Base-by-base conservation (phyloP, 768 basidiomycete species). In the Lepiota brunneoincarnata region DNA sequence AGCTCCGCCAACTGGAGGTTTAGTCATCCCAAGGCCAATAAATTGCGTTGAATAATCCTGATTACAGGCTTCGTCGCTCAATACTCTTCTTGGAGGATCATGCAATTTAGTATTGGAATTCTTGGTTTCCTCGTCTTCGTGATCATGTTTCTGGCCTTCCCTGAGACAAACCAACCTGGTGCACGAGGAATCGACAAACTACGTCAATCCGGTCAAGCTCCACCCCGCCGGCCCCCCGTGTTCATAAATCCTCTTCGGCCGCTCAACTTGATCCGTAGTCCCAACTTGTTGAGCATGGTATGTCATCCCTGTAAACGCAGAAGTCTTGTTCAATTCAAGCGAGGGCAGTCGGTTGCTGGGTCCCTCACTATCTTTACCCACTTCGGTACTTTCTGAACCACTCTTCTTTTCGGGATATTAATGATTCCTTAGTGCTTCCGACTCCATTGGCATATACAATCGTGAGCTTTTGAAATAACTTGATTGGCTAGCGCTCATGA, bases 151-250 rank as follows among this genome's bases (percentile, higher is more conserved):
- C 38, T 76, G 2, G 75, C 74, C 49, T 75, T 87, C n/a, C 87
- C 86, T 0, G 87, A 89, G 60, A 89, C 87, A 2, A 80, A 77
- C 46, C 82, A 85, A 59, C 86, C 87, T 0, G 77, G 81, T 6
- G 62, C 75, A 0, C 70, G 76, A 36, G 80, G 83, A 0, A 69
- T 85, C 1, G 84, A 85, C 49, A 80, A 80, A 55, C 37, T 68
- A 12, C 52, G 64, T 23, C 51, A 50, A 42, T 47, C 38, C 2
- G 39, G 61, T 2, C 57, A 58, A 2, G 59, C 54, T 3, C 67
- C 54, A 17, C 59, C 40, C 18, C 56, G 40, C 43, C 58, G 59
- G 55, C 55, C 60, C 17, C 69, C 74, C 45, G 69, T 81, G 0
- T 77, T 78, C 62, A 55, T 89, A 18, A 89, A 89, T 62, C 87